Percentiles rank a stretch among this genome's conserved stretches.
Evolutionary conservation across 306 rosid species (phyloP).

Genomic region (Dalbergia cochinchinensis): DNA sequence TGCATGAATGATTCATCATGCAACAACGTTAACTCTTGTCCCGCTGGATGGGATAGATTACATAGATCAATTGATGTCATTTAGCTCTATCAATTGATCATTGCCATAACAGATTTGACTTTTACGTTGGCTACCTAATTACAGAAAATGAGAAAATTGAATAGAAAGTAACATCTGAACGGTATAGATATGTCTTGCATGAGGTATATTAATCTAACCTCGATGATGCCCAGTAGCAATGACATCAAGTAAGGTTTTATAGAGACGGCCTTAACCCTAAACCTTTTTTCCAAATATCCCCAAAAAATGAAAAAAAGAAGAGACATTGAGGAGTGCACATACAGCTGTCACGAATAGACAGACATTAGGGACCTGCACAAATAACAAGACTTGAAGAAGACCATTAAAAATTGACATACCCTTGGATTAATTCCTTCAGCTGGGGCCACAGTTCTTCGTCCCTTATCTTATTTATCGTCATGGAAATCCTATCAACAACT

Average conservation of each 20-base stretch:
- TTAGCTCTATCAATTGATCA: neutral
- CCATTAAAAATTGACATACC: slow-evolving; percentile 65
- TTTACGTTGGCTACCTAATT: neutral
- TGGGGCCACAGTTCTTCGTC: slow-evolving; percentile 98
- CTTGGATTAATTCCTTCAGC: slow-evolving; percentile 80
- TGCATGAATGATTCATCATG: slow-evolving; percentile 5
- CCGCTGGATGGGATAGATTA: neutral
- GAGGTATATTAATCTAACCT: slow-evolving; percentile 21
- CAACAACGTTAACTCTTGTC: neutral
- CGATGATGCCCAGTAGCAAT: slow-evolving; percentile 14
- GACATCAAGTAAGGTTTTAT: neutral
- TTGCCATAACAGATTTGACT: neutral
- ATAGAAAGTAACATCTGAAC: slow-evolving; percentile 1
- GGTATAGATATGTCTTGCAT: neutral
- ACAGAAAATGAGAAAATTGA: neutral
- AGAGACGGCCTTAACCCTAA: neutral
- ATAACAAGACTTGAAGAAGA: slow-evolving; percentile 17
- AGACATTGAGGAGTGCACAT: neutral
- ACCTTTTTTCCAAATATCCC: slow-evolving; percentile 3
- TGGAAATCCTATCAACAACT: slow-evolving; percentile 87
- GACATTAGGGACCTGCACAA: slow-evolving; percentile 34
- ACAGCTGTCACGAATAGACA: slow-evolving; percentile 2
- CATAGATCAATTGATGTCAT: neutral
- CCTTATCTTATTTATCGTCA: slow-evolving; percentile 88
- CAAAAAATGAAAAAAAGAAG: neutral